Evolutionary conservation across 331 rosid species (phyloP).

Genomic region (Ulmus americana): DNA sequence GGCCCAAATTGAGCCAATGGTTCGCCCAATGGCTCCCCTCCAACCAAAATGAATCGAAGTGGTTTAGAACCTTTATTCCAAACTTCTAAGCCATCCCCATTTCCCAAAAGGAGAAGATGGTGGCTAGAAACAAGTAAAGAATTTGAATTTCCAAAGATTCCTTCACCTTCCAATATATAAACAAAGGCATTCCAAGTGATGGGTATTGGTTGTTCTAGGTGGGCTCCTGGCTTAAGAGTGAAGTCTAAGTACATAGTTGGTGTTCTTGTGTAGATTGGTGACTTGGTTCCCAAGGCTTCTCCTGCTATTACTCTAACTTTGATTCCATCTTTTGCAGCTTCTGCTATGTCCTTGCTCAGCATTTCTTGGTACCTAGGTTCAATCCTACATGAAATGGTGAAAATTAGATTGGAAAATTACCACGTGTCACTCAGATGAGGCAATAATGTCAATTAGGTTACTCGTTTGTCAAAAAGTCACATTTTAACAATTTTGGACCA

Average conservation of each 20-base stretch:
- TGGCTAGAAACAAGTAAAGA: conserved; percentile 46
- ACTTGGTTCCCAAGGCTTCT: conserved; percentile 72
- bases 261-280: conserved; percentile 76
- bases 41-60: conserved; percentile 69
- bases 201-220: conserved; percentile 61
- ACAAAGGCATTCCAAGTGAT: conserved; percentile 78
- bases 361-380: conserved; percentile 87
- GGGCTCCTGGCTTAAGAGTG: conserved; percentile 66
- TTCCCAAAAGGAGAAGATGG: conserved; percentile 68
- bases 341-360: conserved; percentile 62
- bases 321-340: conserved; percentile 56
- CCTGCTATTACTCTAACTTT: conserved; percentile 83
- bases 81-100: conserved; percentile 70
- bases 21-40: conserved; percentile 80
- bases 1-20: conserved; percentile 74
- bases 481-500: too few relatives aligned
- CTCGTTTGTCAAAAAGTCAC: too few relatives aligned
- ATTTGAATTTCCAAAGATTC: conserved; percentile 49
- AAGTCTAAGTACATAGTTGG: conserved; percentile 89
- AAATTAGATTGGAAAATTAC: too few relatives aligned
- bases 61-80: conserved; percentile 73
- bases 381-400: conserved; percentile 36
- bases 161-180: conserved; percentile 81
- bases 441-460: too few relatives aligned
- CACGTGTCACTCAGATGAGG: too few relatives aligned